Percentiles rank a stretch among this genome's conserved stretches.
phyloP scores from a whole-genome alignment of 2,329 filamentous ascomycete genomes.

The Colletotrichum sp. region DNA sequence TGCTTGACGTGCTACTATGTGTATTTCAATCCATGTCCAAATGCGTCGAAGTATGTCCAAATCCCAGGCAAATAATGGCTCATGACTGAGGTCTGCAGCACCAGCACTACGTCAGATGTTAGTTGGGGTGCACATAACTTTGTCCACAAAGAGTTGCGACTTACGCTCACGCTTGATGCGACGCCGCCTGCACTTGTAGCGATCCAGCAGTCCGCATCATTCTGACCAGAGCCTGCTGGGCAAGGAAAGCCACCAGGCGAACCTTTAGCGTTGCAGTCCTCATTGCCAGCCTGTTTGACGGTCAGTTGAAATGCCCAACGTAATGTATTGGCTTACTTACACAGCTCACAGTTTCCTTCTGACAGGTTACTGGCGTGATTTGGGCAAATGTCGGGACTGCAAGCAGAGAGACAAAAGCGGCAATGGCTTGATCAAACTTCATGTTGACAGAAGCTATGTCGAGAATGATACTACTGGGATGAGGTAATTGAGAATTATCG shows the following conservation, averaged over 20 bases:
- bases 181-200: background rate
- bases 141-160: background rate
- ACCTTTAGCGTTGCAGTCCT: background rate
- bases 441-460: background rate
- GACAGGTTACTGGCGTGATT: background rate
- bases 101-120: background rate
- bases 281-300: background rate
- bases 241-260: background rate
- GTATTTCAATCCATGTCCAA: background rate
- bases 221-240: background rate
- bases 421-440: background rate
- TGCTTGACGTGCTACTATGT: background rate
- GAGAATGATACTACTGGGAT: background rate
- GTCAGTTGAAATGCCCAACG: background rate
- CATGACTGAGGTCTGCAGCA: background rate
- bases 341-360: background rate
- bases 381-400: background rate
- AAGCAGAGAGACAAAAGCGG: background rate
- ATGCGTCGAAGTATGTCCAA: accelerated
- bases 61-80: background rate
- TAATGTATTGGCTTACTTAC: background rate
- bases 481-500: background rate
- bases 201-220: background rate
- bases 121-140: background rate
- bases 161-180: background rate